Percentiles rank a stretch among this genome's conserved stretches.
phyloP scores from a whole-genome alignment of 768 basidiomycete genomes.

The Boletus rufocinnamomeus region DNA sequence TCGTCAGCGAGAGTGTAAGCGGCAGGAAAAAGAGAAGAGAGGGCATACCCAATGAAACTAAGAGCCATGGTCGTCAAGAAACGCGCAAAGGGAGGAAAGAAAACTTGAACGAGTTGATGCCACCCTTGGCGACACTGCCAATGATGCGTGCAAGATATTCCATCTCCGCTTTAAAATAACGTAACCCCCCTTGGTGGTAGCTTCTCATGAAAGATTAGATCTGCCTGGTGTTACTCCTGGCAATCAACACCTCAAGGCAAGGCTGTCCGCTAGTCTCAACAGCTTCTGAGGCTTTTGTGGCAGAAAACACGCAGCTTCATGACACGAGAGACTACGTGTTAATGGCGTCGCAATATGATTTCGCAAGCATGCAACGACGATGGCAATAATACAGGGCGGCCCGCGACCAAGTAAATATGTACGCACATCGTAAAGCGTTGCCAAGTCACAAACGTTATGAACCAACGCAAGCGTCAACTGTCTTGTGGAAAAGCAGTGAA shows the following conservation, averaged over 20 bases:
- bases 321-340: background rate
- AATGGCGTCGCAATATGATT: background rate
- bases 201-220: background rate
- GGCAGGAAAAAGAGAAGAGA: background rate
- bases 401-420: conserved; percentile 8
- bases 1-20: conserved; percentile 13
- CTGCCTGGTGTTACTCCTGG: background rate
- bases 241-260: background rate
- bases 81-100: conserved; percentile 16
- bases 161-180: conserved; percentile 32
- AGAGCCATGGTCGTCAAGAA: conserved; percentile 54
- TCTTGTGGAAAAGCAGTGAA: background rate
- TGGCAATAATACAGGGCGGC: conserved; percentile 13
- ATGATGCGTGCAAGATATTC: conserved; percentile 17
- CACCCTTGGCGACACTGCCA: conserved; percentile 15
- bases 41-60: conserved; percentile 71
- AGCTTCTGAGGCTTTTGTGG: background rate
- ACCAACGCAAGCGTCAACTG: conserved; percentile 3
- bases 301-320: background rate
- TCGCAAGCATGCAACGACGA: background rate
- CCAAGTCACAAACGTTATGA: background rate
- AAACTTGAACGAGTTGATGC: conserved; percentile 19
- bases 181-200: background rate
- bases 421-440: conserved; percentile 2
- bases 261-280: background rate